Base-by-base conservation (phyloP, 2,329 filamentous ascomycete genomes). In the Clonostachys rhizophaga region DNA sequence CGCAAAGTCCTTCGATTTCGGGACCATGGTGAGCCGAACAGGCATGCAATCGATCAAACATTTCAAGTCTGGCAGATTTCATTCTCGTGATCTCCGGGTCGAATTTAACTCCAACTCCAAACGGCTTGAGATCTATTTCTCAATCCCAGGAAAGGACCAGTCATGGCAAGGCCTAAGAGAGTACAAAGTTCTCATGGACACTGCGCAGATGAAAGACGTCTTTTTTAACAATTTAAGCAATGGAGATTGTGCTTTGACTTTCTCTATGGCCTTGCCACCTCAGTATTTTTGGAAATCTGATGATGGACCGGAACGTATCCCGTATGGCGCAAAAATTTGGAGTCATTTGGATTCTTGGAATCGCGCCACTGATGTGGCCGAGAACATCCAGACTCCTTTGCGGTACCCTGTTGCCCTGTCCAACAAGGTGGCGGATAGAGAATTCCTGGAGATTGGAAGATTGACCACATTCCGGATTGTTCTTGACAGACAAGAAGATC, bases 401-500 rank as follows among this genome's bases (percentile, higher is more conserved):
- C 42, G 61, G 5, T 54, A 65, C 10, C 66, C 70, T 0, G 57
- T 76, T 1, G 64, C 69, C 2, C 55, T 78, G 5, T 62, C 67
- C 16, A 63, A 61, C 42, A 56, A 65, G 8, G 55, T 65, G 6
- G 54, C 65, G 6, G 58, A 62, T 17, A 53, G 58, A 6, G 55
- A 54, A 1, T 68, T 68, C 18, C 68, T 80, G 17, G 71, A 82
- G 48, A 66, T 81, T 40, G 80, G 79, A 16, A 72, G 75, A 42
- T 84, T 80, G 78, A 81, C 72, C 10, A 74, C 75, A 0, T 75
- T 82, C 47, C 67, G 71, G 43, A 56, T 83, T n/a, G 55, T 66
- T 0, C 57, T 83, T 5, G 53, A 48, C 3, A 43, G 54, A 2
- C 49, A 59, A 2, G 52, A 59, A 10, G 53, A 62, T 7, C 24